phyloP scores from a whole-genome alignment of 306 rosid genomes.

The Vigna trinervia region DNA sequence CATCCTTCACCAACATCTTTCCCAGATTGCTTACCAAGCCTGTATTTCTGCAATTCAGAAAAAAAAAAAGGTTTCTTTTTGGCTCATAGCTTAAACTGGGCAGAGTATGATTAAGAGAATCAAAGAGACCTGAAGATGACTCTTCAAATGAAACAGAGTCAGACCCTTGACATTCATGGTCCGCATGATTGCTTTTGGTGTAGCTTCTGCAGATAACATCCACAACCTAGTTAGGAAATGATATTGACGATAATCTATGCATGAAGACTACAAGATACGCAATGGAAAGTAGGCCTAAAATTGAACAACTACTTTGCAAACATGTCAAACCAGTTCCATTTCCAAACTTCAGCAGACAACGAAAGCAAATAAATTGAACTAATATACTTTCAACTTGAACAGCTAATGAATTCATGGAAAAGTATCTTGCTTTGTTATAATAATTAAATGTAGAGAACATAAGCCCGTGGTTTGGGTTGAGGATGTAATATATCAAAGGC shows the following conservation, averaged over 20 bases:
- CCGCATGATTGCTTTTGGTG: slow-evolving; percentile 98
- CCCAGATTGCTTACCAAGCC: slow-evolving; percentile 97
- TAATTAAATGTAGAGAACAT: background rate
- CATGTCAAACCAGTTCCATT: slow-evolving; percentile 21
- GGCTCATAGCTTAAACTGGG: slow-evolving; percentile 22
- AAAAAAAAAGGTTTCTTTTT: slow-evolving; percentile 34
- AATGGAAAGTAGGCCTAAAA: slow-evolving; percentile 20
- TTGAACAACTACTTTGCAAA: slow-evolving; percentile 28
- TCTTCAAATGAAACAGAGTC: slow-evolving; percentile 96
- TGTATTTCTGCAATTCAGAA: slow-evolving; percentile 79
- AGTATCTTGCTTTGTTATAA: slow-evolving; percentile 3
- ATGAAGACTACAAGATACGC: slow-evolving; percentile 13
- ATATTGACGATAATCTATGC: slow-evolving; percentile 36
- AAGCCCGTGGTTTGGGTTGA: background rate
- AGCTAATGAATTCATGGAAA: slow-evolving; percentile 19
- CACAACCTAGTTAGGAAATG: slow-evolving; percentile 49
- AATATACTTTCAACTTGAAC: slow-evolving; percentile 16
- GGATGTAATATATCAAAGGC: background rate
- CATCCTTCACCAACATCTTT: slow-evolving; percentile 88
- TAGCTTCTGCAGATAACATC: slow-evolving; percentile 84
- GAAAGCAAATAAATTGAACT: slow-evolving; percentile 17
- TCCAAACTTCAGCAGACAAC: background rate
- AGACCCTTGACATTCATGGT: slow-evolving; percentile 99
- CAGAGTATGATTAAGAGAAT: background rate
- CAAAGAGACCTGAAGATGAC: slow-evolving; percentile 91